Evolutionary conservation across 192 early-diverging fungal genomes (phyloP).

Genomic region (Spizellomyces punctatus): DNA sequence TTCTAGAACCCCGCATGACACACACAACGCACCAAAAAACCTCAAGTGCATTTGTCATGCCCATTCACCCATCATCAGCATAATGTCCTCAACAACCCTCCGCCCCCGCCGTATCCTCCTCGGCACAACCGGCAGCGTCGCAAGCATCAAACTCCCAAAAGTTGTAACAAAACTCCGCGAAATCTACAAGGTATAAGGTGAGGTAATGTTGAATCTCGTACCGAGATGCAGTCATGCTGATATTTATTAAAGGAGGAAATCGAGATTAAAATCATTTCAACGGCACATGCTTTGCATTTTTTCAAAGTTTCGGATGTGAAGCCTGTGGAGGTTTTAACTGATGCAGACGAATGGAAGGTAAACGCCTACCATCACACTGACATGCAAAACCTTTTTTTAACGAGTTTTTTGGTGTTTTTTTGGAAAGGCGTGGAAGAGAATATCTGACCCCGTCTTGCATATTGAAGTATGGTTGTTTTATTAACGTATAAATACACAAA

Average conservation of each 20-base stretch:
- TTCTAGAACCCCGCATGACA: too few relatives aligned
- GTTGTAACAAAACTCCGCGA: conserved; percentile 57
- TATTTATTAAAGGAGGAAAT: too few relatives aligned
- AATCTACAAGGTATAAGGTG: conserved; percentile 36
- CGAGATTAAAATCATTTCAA: conserved; percentile 80
- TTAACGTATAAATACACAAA: not conserved
- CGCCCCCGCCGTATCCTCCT: conserved; percentile 61
- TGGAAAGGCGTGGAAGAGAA: conserved; percentile 77
- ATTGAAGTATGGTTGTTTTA: conserved; percentile 68
- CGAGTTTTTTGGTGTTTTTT: conserved; percentile 18
- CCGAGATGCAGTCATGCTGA: too few relatives aligned
- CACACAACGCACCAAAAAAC: too few relatives aligned
- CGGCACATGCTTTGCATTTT: conserved; percentile 84
- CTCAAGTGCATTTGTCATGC: too few relatives aligned
- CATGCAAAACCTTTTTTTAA: not conserved
- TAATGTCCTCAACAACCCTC: not conserved
- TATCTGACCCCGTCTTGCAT: conserved; percentile 90
- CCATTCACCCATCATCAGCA: not conserved
- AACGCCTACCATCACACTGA: too few relatives aligned
- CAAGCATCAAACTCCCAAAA: conserved; percentile 83
- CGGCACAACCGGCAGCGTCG: conserved; percentile 87
- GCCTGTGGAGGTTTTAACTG: conserved; percentile 63
- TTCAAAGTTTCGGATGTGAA: conserved; percentile 61
- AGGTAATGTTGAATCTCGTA: too few relatives aligned
- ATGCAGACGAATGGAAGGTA: conserved; percentile 89